These are phyloP conservation scores for Fusarium agapanthi DNA, from an alignment of 2,329 filamentous ascomycete genomes.

Conservation along the genomic window DNA sequence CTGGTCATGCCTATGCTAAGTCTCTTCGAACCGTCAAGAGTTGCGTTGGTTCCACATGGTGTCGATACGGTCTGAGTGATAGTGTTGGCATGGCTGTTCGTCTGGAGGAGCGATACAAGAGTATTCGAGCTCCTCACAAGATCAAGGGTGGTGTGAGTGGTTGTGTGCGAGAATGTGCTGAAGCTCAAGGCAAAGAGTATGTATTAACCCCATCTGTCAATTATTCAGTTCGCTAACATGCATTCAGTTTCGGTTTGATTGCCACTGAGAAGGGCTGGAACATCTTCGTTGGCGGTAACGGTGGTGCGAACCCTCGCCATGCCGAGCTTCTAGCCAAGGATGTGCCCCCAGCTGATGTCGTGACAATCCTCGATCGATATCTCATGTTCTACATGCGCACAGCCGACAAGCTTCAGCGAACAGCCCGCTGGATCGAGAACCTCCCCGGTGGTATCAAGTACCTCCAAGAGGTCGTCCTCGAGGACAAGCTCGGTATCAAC, in stretches of 20 bases:
- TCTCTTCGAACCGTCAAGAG: conserved; percentile 89
- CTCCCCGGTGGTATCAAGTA: conserved; percentile 87
- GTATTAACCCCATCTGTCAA: conserved; percentile 41
- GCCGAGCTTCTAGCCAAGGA: conserved; percentile 87
- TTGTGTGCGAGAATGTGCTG: conserved; percentile 91
- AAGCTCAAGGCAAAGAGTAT: conserved; percentile 91
- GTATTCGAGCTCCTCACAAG: conserved; percentile 88
- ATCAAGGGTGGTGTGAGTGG: conserved; percentile 90
- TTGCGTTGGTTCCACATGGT: conserved; percentile 92
- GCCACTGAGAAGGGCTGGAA: conserved; percentile 95
- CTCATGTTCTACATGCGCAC: conserved; percentile 95
- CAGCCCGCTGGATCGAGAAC: conserved; percentile 85
- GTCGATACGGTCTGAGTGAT: conserved; percentile 86
- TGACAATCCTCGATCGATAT: conserved; percentile 87
- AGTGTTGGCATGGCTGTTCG: conserved; percentile 91
- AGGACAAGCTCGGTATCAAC: conserved; percentile 87
- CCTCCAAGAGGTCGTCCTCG: conserved; percentile 80
- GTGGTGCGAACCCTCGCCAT: conserved; percentile 84
- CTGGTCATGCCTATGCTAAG: conserved; percentile 91
- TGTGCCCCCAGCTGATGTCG: conserved; percentile 81
- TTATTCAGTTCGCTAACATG: conserved; percentile 13
- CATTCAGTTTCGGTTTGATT: conserved; percentile 80
- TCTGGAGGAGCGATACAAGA: conserved; percentile 91
- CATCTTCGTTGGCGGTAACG: conserved; percentile 89
- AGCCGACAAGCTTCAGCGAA: conserved; percentile 88